Conservation (phyloP, 768 basidiomycete genomes). For the Lentinula lateritia region DNA sequence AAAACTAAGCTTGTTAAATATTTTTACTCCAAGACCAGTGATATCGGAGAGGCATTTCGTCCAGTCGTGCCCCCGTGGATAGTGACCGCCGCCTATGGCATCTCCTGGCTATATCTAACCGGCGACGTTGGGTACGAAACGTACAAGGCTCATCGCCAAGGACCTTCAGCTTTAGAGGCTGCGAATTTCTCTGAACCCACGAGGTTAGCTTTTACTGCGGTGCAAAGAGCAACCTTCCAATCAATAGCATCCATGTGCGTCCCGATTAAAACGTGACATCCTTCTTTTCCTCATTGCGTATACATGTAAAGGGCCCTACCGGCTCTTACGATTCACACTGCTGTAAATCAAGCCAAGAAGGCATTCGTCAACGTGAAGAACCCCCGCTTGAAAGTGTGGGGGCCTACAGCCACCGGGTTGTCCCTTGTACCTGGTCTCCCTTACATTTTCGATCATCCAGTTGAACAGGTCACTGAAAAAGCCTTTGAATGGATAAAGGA, state of each 20-base stretch:
- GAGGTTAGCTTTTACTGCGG: constrained; percentile 62
- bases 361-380: constrained; percentile 57
- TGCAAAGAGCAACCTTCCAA: constrained; percentile 76
- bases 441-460: constrained; percentile 75
- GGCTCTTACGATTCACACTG: constrained; percentile 80
- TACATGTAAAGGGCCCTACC: constrained; percentile 60
- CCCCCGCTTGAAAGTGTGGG: constrained; percentile 61
- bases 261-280: constrained; percentile 9
- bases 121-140: constrained; percentile 80
- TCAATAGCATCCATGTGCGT: constrained; percentile 72
- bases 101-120: constrained; percentile 77
- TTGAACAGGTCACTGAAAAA: constrained; percentile 62
- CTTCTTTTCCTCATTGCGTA: constrained; percentile 5
- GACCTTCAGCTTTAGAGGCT: constrained; percentile 63
- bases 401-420: constrained; percentile 69
- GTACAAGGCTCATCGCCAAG: constrained; percentile 67
- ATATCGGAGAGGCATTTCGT: constrained; percentile 79
- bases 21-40: constrained; percentile 53
- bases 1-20: constrained; percentile 11
- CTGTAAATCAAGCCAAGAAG: constrained; percentile 68
- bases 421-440: constrained; percentile 71
- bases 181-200: constrained; percentile 66
- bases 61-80: constrained; percentile 69
- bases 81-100: constrained; percentile 73
- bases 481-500: constrained; percentile 69